phyloP scores from a whole-genome alignment of 2,329 filamentous ascomycete species.

The Penicillium sp. region DNA sequence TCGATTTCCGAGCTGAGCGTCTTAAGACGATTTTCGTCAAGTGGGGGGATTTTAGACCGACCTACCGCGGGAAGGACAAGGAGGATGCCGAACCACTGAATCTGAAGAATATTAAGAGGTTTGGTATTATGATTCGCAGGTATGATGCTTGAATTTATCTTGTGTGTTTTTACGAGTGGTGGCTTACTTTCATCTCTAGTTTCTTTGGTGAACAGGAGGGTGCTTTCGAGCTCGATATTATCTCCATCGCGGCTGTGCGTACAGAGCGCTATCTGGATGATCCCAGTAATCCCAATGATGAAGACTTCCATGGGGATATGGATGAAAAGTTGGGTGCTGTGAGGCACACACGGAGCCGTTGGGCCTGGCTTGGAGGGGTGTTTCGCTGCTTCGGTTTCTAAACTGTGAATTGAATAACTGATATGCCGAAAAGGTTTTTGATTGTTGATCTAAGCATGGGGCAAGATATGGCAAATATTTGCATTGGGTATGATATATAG shows the following conservation, averaged over 20 bases:
- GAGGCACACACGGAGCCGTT: background rate
- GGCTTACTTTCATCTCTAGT: constrained; percentile 48
- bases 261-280: constrained; percentile 19
- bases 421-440: background rate
- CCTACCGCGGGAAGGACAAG: constrained; percentile 70
- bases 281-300: constrained; percentile 13
- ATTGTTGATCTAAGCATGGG: background rate
- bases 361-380: constrained; percentile 18
- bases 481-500: background rate
- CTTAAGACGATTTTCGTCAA: constrained; percentile 57
- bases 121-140: constrained; percentile 84
- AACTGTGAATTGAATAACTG: background rate
- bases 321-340: constrained; percentile 14
- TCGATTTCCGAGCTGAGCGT: constrained; percentile 58
- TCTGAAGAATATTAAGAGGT: constrained; percentile 62
- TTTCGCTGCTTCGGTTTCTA: constrained; percentile 16
- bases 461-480: background rate
- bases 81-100: constrained; percentile 65
- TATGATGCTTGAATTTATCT: constrained; percentile 40
- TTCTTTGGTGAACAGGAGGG: constrained; percentile 78
- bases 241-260: constrained; percentile 57
- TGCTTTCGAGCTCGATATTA: constrained; percentile 63
- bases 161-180: background rate
- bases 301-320: constrained; percentile 7
- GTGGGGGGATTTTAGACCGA: constrained; percentile 70